Evolutionary conservation across 2,329 filamentous ascomycete genomes (phyloP), one percentile per base, ranked within the genome.

Genomic region (Trichoderma sp.): DNA sequence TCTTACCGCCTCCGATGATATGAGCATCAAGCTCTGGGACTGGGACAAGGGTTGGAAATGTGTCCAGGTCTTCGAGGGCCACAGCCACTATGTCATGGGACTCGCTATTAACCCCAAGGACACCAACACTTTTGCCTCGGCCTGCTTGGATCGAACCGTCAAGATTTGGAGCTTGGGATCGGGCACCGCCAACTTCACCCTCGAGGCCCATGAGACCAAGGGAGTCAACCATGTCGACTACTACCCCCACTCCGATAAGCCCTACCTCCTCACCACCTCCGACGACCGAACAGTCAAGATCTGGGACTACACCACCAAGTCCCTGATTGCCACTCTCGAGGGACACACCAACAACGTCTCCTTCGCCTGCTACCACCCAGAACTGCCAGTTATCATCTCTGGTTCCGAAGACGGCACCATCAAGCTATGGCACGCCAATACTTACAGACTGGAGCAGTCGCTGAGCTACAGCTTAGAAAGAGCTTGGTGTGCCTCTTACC

Each of bases 1-100:
- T 71, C 89, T 99, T 76, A 99, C 97, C 73, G 97, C 97, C 78
- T 97, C 94, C 78, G 95, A 98, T 93, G 95, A 98, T 84, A 97
- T 98, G 95, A 98, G 95, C 75, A 98, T 98, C 83, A 98, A 97
- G 89, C 89, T 98, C 68, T 99, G 97, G 95, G 95, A 99, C 84
- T 99, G 97, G 97, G 97, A 99, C 81, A 97, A 97, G 85, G 92
- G 92, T 80, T 99, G 97, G 97, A 98, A 98, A 85, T 98, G 96
- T 83, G 94, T 98, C 38, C 95, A 98, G 84, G 91, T 97, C 62
- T 99, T 98, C 81, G 96, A 98, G 84, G 97, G 97, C 35, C 97
- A 99, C 83, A 94, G 93, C 80, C 97, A 97, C 87, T 98, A 97
- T 79, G 96, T 98, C 78, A 98, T 98, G 96, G 95, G 95, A 33